These are phyloP conservation scores for Capronia coronata DNA, from an alignment of 2,329 filamentous ascomycete genomes.

Conservation along the genomic window DNA sequence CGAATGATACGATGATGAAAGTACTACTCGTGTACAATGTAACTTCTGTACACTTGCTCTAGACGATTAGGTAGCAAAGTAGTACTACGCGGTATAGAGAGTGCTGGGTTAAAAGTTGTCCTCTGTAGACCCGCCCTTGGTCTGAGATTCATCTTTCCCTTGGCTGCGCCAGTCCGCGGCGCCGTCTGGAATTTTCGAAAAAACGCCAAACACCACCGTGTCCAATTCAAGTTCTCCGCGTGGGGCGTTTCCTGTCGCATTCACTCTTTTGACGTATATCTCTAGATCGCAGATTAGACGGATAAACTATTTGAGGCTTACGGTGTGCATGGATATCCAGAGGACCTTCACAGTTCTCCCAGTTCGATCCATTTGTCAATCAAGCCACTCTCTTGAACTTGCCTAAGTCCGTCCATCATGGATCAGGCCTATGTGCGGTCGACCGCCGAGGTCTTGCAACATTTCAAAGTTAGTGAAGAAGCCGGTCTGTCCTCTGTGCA, in stretches of 20 bases:
- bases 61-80: too few species aligned
- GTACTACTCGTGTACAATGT: too few species aligned
- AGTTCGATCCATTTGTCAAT: constrained; percentile 5
- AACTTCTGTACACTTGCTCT: too few species aligned
- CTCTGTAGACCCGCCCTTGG: not conserved
- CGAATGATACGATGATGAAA: too few species aligned
- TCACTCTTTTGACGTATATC: constrained; percentile 14
- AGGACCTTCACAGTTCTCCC: constrained; percentile 1
- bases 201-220: constrained; percentile 17
- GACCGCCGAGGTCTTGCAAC: constrained; percentile 45
- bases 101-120: not conserved
- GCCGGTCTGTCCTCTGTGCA: constrained; percentile 47
- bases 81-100: too few species aligned
- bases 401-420: constrained; percentile 35
- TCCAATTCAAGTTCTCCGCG: constrained; percentile 16
- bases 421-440: constrained; percentile 49
- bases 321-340: constrained; percentile 8
- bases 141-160: constrained; percentile 1
- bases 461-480: constrained; percentile 48
- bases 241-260: constrained; percentile 11
- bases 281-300: not conserved
- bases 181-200: constrained; percentile 18
- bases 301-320: constrained; percentile 2
- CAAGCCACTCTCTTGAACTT: constrained; percentile 4
- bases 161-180: constrained; percentile 25